A percentile compares a stretch with the other conserved stretches of the same genome.
phyloP scores from a whole-genome alignment of 306 rosid genomes.

The Comarum palustre region DNA sequence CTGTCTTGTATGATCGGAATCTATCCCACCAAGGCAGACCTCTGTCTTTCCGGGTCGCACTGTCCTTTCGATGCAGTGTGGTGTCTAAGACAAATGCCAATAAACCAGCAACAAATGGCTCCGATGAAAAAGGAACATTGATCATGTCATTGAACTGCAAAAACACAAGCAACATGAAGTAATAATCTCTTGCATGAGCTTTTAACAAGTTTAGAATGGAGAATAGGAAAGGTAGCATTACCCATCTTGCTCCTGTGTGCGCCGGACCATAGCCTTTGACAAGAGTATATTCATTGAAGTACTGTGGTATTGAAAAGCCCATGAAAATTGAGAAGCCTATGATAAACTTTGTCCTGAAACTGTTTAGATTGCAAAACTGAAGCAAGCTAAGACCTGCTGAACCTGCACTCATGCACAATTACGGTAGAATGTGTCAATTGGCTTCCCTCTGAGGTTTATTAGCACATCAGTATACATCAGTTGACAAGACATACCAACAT shows the following conservation, averaged over 20 bases:
- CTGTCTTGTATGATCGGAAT: conserved; percentile 69
- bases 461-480: conserved; percentile 10
- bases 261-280: conserved; percentile 80
- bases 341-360: conserved; percentile 72
- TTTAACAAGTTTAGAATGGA: not conserved
- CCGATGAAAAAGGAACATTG: conserved; percentile 83
- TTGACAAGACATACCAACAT: conserved; percentile 65
- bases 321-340: conserved; percentile 84
- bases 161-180: not conserved
- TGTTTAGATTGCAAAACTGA: conserved; percentile 91
- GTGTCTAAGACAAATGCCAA: conserved; percentile 67
- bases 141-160: conserved; percentile 90
- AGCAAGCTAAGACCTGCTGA: conserved; percentile 82
- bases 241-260: conserved; percentile 93
- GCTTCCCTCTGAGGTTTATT: conserved; percentile 7
- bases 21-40: conserved; percentile 93
- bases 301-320: conserved; percentile 90
- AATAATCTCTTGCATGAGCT: not conserved
- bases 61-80: conserved; percentile 64
- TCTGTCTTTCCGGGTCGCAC: conserved; percentile 60
- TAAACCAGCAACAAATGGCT: conserved; percentile 70
- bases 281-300: conserved; percentile 88
- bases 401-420: conserved; percentile 46
- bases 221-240: conserved; percentile 25
- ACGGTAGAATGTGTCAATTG: not conserved